Conservation (phyloP, 257 asterid species). For the Solanum peruvianum region DNA sequence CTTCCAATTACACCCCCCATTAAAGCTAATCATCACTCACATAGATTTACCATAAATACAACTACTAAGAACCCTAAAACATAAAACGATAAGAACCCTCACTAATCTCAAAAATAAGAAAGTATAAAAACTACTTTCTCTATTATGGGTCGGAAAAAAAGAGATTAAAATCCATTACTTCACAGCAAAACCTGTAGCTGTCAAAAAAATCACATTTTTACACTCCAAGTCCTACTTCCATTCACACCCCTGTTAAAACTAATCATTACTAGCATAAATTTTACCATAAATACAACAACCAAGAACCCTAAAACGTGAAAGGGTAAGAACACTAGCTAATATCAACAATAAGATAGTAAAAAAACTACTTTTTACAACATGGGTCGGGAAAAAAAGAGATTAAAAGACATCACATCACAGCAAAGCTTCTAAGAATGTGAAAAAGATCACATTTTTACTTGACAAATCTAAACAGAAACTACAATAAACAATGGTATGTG, state of each 20-base stretch:
- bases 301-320: not conserved
- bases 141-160: not conserved
- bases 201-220: too few relatives aligned
- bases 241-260: not conserved
- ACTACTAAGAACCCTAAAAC: not conserved
- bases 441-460: not conserved
- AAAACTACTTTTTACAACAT: too few relatives aligned
- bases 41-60: not conserved
- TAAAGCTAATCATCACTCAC: not conserved
- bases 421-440: too few relatives aligned
- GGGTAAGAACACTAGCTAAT: not conserved
- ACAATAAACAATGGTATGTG: not conserved
- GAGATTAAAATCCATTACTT: not conserved
- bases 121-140: not conserved
- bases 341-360: not conserved
- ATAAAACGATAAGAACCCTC: not conserved
- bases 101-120: not conserved
- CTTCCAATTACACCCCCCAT: not conserved
- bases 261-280: not conserved
- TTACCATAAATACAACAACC: not conserved
- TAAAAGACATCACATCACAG: too few relatives aligned
- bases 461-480: not conserved
- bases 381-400: too few relatives aligned
- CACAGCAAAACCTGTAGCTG: not conserved
- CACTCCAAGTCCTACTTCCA: not conserved